Base-by-base conservation (phyloP, 2,329 filamentous ascomycete species). In the Nectriaceae sp. region DNA sequence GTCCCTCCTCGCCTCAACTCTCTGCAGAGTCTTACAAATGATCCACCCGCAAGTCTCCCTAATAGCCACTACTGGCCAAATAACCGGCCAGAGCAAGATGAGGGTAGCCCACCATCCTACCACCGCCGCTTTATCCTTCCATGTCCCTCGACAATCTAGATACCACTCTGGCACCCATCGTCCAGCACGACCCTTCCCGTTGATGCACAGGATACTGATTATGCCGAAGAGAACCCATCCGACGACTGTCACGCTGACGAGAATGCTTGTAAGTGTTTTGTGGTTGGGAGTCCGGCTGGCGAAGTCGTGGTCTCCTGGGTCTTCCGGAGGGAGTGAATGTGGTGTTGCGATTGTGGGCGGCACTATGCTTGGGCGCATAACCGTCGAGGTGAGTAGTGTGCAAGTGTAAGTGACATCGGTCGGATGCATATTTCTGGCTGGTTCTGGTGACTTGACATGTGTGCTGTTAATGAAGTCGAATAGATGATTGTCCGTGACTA, bases 31-130 rank as follows among this genome's bases (percentile, higher is more conserved):
- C n/a, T n/a, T n/a, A n/a, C n/a, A n/a, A n/a, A n/a, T n/a, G n/a
- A n/a, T 86, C 67, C 72, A 82, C 44, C 88, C 89, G n/a, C 70
- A 29, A 36, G 16, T 16, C n/a, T 93, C 94, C 73, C 80, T 95
- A 21, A 77, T 85, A 61, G 87, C 84, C 56, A 80, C 85, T 60
- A 92, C 88, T 1, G 75, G 73, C 42, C 82, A 75, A 57, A 90
- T 93, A 59, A 75, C 76, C 4, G 84, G 84, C 49, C 67, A 70
- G n/a, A 63, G 47, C 31, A 68, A 33, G 19, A 69, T 19, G 2
- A 68, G 56, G 2, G 46, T 55, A 1, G 48, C 13, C 66, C 65
- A 70, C 67, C 65, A 69, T 1, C 35, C 42, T 10, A 42, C 52
- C 36, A 70, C 56, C 5, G 47, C 16, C 4, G 53, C 41, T 36